Conservation (phyloP, 1,284 basidiomycete species). For the Caloboletus firmus region DNA sequence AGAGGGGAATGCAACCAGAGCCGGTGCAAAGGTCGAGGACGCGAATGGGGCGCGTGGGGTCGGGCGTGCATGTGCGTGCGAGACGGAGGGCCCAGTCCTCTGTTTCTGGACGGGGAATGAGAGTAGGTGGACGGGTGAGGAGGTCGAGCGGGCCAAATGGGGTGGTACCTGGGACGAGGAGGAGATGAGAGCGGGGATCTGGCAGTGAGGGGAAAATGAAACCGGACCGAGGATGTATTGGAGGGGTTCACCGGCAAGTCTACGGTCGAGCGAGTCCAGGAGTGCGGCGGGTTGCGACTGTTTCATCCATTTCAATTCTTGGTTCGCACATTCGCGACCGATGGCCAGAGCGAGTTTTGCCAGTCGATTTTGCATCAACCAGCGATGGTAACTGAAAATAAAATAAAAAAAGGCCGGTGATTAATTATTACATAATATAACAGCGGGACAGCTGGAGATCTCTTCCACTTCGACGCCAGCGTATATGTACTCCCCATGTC, state of each 20-base stretch:
- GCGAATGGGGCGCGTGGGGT: constrained; percentile 37
- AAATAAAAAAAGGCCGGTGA: background rate
- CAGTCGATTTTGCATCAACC: constrained; percentile 15
- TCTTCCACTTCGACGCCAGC: constrained; percentile 9
- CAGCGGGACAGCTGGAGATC: constrained; percentile 7
- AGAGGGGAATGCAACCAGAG: constrained; percentile 83
- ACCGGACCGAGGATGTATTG: constrained; percentile 86
- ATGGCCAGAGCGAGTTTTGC: constrained; percentile 39
- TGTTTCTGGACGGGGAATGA: constrained; percentile 92
- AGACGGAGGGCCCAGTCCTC: constrained; percentile 75
- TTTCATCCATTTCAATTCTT: constrained; percentile 66
- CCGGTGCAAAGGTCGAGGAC: constrained; percentile 90
- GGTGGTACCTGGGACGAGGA: constrained; percentile 61
- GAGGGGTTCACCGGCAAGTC: constrained; percentile 74
- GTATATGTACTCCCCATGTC: constrained; percentile 21
- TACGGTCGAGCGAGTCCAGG: constrained; percentile 51
- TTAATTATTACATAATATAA: constrained; percentile 16
- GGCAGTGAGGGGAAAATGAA: background rate
- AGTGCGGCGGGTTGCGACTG: constrained; percentile 33
- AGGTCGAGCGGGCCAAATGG: constrained; percentile 85
- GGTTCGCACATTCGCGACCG: constrained; percentile 47
- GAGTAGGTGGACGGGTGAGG: constrained; percentile 68
- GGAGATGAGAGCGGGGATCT: constrained; percentile 11
- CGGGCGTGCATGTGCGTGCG: constrained; percentile 41
- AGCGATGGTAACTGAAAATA: background rate